phyloP scores from a whole-genome alignment of 164 flowering plant species.

The Kingdonia uniflora region DNA sequence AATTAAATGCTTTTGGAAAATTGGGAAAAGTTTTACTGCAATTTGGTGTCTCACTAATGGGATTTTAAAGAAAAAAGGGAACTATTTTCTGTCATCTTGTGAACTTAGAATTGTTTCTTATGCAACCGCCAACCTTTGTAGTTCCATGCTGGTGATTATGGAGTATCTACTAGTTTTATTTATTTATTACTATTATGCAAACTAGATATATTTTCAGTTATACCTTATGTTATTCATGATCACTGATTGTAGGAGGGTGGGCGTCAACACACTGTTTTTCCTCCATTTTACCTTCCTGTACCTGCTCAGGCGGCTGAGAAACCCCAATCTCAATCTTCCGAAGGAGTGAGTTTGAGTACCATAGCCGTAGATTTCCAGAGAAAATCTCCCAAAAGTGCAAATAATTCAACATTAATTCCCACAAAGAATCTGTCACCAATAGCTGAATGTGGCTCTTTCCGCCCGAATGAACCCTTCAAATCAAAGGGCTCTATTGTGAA shows the following conservation, averaged over 20 bases:
- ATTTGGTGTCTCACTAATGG: too few relatives aligned
- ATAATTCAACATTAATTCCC: conserved; percentile 8
- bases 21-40: too few relatives aligned
- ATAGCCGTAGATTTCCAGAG: conserved; percentile 7
- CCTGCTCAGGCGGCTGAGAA: conserved; percentile 19
- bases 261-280: conserved; percentile 16
- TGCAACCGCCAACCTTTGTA: too few relatives aligned
- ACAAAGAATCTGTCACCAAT: conserved; percentile 4
- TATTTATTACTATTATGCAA: too few relatives aligned
- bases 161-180: too few relatives aligned
- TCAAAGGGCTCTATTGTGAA: conserved; percentile 13
- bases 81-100: too few relatives aligned
- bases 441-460: conserved; percentile 13
- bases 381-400: conserved; percentile 1
- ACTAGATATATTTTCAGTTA: background rate
- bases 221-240: background rate
- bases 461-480: conserved; percentile 10
- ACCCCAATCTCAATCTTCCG: conserved; percentile 15
- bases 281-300: conserved; percentile 11
- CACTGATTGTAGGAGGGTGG: conserved; percentile 20
- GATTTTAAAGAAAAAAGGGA: too few relatives aligned
- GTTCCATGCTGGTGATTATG: too few relatives aligned
- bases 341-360: conserved; percentile 10
- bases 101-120: too few relatives aligned
- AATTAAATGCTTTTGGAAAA: too few relatives aligned